Evolutionary conservation across 164 flowering plant species (phyloP), one percentile per base, ranked within the genome.

Genomic region (Platanus orientalis): DNA sequence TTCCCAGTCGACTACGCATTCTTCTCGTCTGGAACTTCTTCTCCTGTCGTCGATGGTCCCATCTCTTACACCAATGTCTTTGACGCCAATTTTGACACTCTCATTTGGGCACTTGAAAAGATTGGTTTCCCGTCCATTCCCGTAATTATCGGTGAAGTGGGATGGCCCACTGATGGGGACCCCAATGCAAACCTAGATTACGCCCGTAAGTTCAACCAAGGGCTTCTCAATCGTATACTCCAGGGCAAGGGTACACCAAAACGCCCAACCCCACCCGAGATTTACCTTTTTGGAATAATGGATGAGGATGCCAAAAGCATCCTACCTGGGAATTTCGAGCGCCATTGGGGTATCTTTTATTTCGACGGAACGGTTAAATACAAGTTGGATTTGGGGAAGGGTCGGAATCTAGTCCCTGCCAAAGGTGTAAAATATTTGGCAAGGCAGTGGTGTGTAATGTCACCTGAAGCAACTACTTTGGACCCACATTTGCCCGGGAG

Each of bases 141-240:
- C 0, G 79, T 94, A 44, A 82, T 94, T 56, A 62, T 94, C 10
- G 99, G 97, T 0, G 96, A 91, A 67, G 73, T 94, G 5, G 97
- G 97, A 7, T 89, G 99, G 99, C 99, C 99, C 0, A 83, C 96
- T 0, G 99, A 94, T 51, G 97, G 97, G 17, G 81, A 79, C 52
- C 55, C 68, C 1, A 78, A 75, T 29, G 97, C 97, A 1, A 88
- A 86, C 55, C 11, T 67, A 0, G 59, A 70, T 4, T 58, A 79
- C 21, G 99, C 99, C 0, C 78, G 73, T 12, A 73, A 72, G 64
- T 95, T 95, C 75, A 89, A 86, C 64, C 97, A 90, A 71, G 97
- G 92, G 10, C 76, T 95, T 0, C 1, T 92, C 40, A 36, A 69
- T 56, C 81, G 90, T 0, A 77, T 90, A 14, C 7, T 58, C 3